Evolutionary conservation across 2,329 filamentous ascomycete genomes (phyloP), one percentile per base, ranked within the genome.

Genomic region (Immersiporthe knoxdaviesiana): DNA sequence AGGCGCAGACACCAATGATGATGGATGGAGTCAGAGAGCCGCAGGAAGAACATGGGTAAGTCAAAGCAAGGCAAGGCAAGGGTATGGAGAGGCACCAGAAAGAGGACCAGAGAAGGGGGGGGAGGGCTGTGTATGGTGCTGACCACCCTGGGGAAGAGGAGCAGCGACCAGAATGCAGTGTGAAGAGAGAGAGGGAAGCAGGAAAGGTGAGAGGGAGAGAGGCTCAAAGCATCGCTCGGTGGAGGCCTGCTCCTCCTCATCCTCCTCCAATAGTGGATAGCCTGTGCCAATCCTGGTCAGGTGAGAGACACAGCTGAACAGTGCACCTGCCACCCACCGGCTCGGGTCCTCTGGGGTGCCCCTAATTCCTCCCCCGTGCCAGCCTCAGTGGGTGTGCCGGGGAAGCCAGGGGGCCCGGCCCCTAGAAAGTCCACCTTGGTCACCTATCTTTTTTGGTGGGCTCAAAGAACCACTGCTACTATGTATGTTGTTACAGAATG

Each of bases 241-340:
- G 41, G 41, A 44, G 41, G 41, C 41, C 41, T 44, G 41, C 16
- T n/a, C n/a, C n/a, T n/a, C n/a, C n/a, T n/a, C n/a, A n/a, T 44
- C 7, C 18, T 44, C 39, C 39, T 18, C 41, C 41, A 44, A 44
- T 44, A 21, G 41, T 44, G 41, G 41, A 18, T 14, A n/a, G 56
- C 44, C 56, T 47, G 54, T 41, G 44, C 44, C 35, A 39, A 32
- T 60, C 65, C 65, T 59, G 68, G 66, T 59, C 68, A 70, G 44
- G 61, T 63, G 62, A 16, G 62, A 37, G 56, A 59, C 47, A 65
- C 68, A 70, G 68, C 68, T 70, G 68, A 59, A 68, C 68, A 68
- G 54, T 66, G 66, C 69, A 64, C 68, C 68, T 70, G 68, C 60
- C 65, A 18, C 18, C 68, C 65, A 56, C 65, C 44, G 50, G 47